Evolutionary conservation across 23 red algal species (phyloP), one percentile per base, ranked within the genome.

Genomic region (Agarophyton chilense): DNA sequence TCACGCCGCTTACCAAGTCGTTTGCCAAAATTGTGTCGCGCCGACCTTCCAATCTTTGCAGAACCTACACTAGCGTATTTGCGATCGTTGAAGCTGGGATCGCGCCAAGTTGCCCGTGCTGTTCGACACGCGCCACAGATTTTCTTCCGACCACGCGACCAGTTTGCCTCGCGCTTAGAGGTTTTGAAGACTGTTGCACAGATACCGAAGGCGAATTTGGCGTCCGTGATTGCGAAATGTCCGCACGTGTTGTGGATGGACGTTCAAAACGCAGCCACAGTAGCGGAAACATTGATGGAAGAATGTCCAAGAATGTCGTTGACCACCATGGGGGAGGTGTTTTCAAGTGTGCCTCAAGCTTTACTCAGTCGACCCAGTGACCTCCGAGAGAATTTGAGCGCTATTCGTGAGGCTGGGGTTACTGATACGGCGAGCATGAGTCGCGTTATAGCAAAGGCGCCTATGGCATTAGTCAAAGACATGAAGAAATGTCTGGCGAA

Each of bases 181-280:
- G 80, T 89, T 17, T 53, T 94, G 31, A 24, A 72, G 14, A 52
- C 54, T 28, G 40, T 67, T 2, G 83, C 84, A 22, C 78, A 52
- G 24, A 73, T 94, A 0, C 58, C 72, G 22, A 2, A 33, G 31
- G 32, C 25, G 4, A 26, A 72, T 8, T 13, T 88, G 5, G 28
- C 71, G 18, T 33, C 83, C 5, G 92, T 68, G 11, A 25, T 94
- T 22, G 77, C 77, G 14, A 68, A 76, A 25, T 82, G 83, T 33
- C 92, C 92, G 58, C 92, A 94, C 62, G 41, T 94, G 21, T 60
- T 94, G 13, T 94, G 92, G 92, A 87, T 87, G 82, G 57, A 94
- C 56, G 60, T 94, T 3, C 38, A 51, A 0, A 56, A 70, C 26
- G 82, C 82, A 7, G 57, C 72, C 0, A 42, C 18, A 17, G 84